Evolutionary conservation across 2,329 filamentous ascomycete genomes (phyloP), one percentile per base, ranked within the genome.

Genomic region (Aplosporella prunicola): DNA sequence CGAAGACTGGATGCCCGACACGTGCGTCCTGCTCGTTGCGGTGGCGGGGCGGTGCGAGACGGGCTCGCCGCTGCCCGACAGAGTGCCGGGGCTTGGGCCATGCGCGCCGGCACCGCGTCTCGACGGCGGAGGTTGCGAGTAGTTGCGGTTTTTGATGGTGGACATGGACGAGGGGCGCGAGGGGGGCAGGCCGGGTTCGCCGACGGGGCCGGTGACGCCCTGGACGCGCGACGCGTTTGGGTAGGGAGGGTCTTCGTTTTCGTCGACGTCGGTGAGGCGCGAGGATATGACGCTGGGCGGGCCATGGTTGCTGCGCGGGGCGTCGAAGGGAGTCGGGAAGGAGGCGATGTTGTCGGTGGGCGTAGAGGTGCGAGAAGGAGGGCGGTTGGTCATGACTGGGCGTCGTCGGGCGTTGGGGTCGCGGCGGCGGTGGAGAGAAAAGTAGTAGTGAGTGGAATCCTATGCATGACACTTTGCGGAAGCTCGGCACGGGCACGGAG

Each of bases 1-100:
- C 53, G 89, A 82, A 11, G 86, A 87, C 3, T 86, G 81, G 36
- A 98, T 67, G 2, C 82, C 87, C 1, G 91, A 88, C 14, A 93
- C 87, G 67, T 98, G 91, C 27, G 84, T 91, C 52, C 80, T 76
- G 55, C 80, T 87, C 30, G 81, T 70, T 27, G 83, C 71, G 47
- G 80, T 89, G 11, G 68, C 71, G 36, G 68, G 80, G 46, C 71
- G 51, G 25, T 24, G n/a, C n/a, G n/a, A n/a, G n/a, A n/a, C n/a
- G n/a, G n/a, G n/a, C n/a, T n/a, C 31, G 16, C 17, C 26, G n/a
- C 26, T 18, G 15, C 36, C 15, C 5, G 13, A n/a, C 3, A 20
- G 15, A 11, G 17, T 14, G 2, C 26, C 26, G 9, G 26, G 17
- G 6, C 8, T 18, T 3, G 34, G 50, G 42, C 51, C 49, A 27